These are phyloP conservation scores for Polysphondylium violaceum DNA, from an alignment of 78 protist species.

Conservation along the genomic window DNA sequence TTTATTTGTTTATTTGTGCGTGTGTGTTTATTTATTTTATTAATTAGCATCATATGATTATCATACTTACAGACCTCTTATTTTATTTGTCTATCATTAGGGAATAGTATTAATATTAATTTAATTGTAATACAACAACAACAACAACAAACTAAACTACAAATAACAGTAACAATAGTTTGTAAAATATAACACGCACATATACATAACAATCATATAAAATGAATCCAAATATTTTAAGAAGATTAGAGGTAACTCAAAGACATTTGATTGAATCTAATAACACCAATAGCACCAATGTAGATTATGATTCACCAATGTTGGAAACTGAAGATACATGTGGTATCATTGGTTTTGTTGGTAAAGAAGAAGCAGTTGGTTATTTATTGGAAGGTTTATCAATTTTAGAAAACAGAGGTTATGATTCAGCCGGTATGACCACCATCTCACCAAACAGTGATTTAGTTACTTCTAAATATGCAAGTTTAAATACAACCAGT, in stretches of 20 bases:
- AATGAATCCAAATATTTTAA: slow-evolving; percentile 30
- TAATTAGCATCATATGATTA: too few relatives aligned
- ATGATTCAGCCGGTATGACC: slow-evolving; percentile 80
- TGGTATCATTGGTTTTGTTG: slow-evolving; percentile 80
- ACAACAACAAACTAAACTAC: too few relatives aligned
- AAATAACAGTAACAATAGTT: too few relatives aligned
- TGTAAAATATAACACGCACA: too few relatives aligned
- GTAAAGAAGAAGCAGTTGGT: slow-evolving; percentile 69
- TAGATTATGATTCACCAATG: neutral
- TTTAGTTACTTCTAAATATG: slow-evolving; percentile 77
- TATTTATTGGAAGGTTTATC: slow-evolving; percentile 74
- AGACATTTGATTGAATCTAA: slow-evolving; percentile 24
- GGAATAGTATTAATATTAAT: too few relatives aligned
- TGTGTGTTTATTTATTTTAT: too few relatives aligned
- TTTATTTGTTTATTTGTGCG: too few relatives aligned
- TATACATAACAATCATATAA: neutral
- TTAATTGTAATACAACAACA: too few relatives aligned
- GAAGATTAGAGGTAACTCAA: slow-evolving; percentile 74
- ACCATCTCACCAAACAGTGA: slow-evolving; percentile 59
- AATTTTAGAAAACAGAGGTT: slow-evolving; percentile 80
- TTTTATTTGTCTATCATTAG: too few relatives aligned
- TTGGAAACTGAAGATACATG: slow-evolving; percentile 57
- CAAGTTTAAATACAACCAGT: slow-evolving; percentile 75
- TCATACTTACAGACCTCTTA: too few relatives aligned
- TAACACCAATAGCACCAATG: neutral